Evolutionary conservation across 805 yeast genomes (phyloP).

Genomic region (Candida verbasci): DNA sequence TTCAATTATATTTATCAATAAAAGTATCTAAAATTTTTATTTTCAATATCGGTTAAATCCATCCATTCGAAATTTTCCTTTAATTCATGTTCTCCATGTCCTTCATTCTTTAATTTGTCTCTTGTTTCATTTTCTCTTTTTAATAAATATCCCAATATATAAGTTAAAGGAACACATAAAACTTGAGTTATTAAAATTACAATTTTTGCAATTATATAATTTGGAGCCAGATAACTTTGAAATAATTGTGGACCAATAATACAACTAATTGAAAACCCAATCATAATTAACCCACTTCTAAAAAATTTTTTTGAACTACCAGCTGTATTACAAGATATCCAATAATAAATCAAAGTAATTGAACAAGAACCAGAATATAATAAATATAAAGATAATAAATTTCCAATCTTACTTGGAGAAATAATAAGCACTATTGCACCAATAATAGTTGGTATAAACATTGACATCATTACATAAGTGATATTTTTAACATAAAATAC

Average conservation of each 20-base stretch:
- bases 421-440: conserved; percentile 42
- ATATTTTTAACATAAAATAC: conserved; percentile 23
- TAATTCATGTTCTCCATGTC: too few species aligned
- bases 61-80: conserved; percentile 41
- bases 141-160: conserved; percentile 40
- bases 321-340: conserved; percentile 63
- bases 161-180: conserved; percentile 40
- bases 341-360: conserved; percentile 54
- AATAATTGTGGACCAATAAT: conserved; percentile 68
- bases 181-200: conserved; percentile 49
- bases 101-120: conserved; percentile 29
- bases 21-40: conserved; percentile 50
- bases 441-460: conserved; percentile 30
- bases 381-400: conserved; percentile 46
- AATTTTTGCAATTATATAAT: conserved; percentile 56
- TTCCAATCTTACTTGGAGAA: conserved; percentile 37
- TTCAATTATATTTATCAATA: too few species aligned
- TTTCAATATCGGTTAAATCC: conserved; percentile 59
- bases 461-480: conserved; percentile 20
- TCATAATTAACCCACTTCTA: conserved; percentile 53
- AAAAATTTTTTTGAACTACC: conserved; percentile 73
- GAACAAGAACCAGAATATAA: conserved; percentile 54
- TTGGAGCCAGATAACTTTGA: conserved; percentile 47
- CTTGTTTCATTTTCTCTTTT: conserved; percentile 48
- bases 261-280: conserved; percentile 66